A percentile compares a stretch with the other conserved stretches of the same genome.
phyloP scores from a whole-genome alignment of 2,329 filamentous ascomycete species.

The Colletotrichum sp. region DNA sequence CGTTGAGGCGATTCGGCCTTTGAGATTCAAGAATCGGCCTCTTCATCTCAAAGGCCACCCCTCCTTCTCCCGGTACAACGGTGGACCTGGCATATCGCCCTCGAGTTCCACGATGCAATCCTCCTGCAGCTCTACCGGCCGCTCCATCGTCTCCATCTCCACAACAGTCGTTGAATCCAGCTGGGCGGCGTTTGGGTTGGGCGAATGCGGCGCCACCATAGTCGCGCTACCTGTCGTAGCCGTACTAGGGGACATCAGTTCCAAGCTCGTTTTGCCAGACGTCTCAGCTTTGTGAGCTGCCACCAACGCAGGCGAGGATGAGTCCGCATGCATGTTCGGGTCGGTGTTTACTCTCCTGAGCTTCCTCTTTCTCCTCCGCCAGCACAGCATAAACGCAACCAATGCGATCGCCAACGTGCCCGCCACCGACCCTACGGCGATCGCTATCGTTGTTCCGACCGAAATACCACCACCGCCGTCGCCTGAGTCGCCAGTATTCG shows the following conservation, averaged over 20 bases:
- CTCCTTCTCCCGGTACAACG: constrained; percentile 16
- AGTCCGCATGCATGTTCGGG: not conserved
- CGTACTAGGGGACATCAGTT: not conserved
- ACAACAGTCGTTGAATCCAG: constrained; percentile 9
- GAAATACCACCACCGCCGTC: not conserved
- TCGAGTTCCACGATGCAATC: constrained; percentile 10
- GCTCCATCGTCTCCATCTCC: constrained; percentile 17
- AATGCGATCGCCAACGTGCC: constrained; percentile 3
- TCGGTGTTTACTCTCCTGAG: not conserved
- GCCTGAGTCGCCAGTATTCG: not conserved
- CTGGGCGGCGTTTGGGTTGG: not conserved
- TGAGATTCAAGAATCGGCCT: not conserved
- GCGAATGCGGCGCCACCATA: not conserved
- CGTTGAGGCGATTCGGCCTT: not conserved
- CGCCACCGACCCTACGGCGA: constrained; percentile 7
- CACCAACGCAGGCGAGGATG: not conserved
- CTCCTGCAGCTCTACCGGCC: constrained; percentile 14
- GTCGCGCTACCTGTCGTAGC: constrained; percentile 1
- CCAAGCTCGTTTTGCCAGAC: not conserved
- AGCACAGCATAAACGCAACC: not conserved
- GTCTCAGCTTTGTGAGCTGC: not conserved
- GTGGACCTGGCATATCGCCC: constrained; percentile 18
- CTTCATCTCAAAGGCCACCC: constrained; percentile 5
- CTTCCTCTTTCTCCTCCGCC: not conserved
- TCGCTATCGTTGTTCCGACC: constrained; percentile 1